phyloP scores from a whole-genome alignment of 2,329 filamentous ascomycete species.

The Rutstroemia sp. region DNA sequence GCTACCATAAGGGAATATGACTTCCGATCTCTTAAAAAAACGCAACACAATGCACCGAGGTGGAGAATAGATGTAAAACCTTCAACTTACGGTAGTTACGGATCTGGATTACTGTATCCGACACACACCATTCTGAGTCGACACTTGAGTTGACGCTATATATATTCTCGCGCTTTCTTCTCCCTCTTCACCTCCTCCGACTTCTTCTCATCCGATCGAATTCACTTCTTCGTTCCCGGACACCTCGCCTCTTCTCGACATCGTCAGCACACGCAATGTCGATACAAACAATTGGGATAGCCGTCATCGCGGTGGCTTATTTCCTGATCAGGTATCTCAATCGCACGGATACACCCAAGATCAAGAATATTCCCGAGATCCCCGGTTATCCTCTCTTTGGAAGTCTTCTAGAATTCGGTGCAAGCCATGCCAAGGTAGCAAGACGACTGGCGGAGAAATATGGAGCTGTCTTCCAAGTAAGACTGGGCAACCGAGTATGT shows the following conservation, averaged over 20 bases:
- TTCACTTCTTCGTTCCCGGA: neutral
- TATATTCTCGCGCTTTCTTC: neutral
- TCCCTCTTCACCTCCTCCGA: neutral
- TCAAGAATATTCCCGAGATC: constrained; percentile 11
- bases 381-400: constrained; percentile 14
- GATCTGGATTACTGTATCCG: too few species aligned
- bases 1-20: too few species aligned
- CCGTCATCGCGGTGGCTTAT: constrained; percentile 1
- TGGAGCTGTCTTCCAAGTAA: constrained; percentile 13
- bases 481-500: constrained; percentile 11
- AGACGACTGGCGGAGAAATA: constrained; percentile 10
- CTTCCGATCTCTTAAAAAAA: neutral
- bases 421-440: constrained; percentile 11
- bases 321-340: constrained; percentile 8
- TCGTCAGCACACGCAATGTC: constrained; percentile 2
- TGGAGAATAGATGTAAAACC: neutral
- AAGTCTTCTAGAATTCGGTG: constrained; percentile 12
- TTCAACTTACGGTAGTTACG: neutral
- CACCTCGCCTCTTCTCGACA: neutral
- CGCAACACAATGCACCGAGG: neutral
- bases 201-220: neutral
- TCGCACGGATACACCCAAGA: constrained; percentile 13
- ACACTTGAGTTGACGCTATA: neutral
- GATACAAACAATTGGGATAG: constrained; percentile 5
- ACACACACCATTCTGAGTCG: too few species aligned